Conservation (phyloP, 345 rosid genomes). For the Populus davidiana region DNA sequence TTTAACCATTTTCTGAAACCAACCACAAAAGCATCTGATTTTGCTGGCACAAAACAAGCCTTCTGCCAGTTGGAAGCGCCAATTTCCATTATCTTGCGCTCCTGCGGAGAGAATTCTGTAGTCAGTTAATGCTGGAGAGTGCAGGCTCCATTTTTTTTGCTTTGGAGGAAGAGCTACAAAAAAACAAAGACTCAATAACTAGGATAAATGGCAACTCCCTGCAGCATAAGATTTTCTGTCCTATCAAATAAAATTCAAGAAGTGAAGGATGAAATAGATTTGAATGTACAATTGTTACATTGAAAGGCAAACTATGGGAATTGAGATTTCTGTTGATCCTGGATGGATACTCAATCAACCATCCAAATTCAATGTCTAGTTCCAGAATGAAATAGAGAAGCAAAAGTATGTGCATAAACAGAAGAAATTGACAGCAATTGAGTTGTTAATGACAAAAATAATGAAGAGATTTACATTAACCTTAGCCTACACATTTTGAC, state of each 20-base stretch:
- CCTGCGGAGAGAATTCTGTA: slow-evolving; percentile 36
- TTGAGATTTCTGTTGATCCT: neutral
- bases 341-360: neutral
- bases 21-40: slow-evolving; percentile 72
- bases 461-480: too few species aligned
- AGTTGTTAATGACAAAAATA: too few species aligned
- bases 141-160: neutral
- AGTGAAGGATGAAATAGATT: neutral
- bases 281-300: neutral
- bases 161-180: too few species aligned
- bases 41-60: slow-evolving; percentile 76
- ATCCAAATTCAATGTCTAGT: neutral
- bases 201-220: neutral
- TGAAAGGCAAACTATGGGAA: neutral
- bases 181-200: too few species aligned
- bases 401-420: too few species aligned
- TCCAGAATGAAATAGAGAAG: too few species aligned
- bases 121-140: neutral
- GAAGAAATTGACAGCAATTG: too few species aligned
- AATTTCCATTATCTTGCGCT: slow-evolving; percentile 67
- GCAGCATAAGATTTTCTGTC: neutral
- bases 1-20: slow-evolving; percentile 77
- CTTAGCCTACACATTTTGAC: neutral
- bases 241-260: neutral
- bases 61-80: slow-evolving; percentile 79